phyloP scores from a whole-genome alignment of 2,329 filamentous ascomycete genomes.

The Paramyrothecium sp. region DNA sequence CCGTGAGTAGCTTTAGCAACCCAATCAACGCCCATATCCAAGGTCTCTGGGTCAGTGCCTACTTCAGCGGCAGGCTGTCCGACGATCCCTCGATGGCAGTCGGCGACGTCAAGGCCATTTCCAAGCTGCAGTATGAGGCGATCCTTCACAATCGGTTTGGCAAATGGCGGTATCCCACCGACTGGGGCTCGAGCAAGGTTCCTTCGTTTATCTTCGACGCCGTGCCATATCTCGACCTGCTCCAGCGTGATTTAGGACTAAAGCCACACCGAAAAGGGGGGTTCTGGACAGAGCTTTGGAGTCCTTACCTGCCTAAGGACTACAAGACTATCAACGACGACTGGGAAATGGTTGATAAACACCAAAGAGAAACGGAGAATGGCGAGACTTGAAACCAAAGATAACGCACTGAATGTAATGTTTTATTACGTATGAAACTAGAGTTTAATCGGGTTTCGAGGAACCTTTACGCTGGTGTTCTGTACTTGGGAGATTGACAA shows the following conservation, averaged over 20 bases:
- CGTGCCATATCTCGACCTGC: conserved; percentile 66
- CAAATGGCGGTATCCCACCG: conserved; percentile 63
- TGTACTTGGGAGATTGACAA: no score
- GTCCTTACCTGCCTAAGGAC: neutral
- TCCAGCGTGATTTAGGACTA: conserved; percentile 64
- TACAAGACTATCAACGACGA: neutral
- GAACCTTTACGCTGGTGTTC: no score
- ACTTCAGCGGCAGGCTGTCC: conserved; percentile 37
- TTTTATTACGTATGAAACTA: no score
- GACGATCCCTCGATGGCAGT: neutral
- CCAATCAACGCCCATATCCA: conserved; percentile 39
- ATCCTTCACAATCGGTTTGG: conserved; percentile 65
- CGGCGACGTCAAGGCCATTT: conserved; percentile 28
- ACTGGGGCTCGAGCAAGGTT: conserved; percentile 53
- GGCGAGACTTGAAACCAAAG: no score
- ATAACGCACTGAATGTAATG: no score
- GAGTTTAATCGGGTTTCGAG: no score
- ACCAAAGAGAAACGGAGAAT: no score
- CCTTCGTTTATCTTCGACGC: conserved; percentile 73
- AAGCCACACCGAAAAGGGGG: neutral
- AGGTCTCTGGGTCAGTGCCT: conserved; percentile 61
- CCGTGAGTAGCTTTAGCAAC: conserved; percentile 38
- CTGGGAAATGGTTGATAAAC: neutral
- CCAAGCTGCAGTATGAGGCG: conserved; percentile 45
- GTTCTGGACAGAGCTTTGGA: neutral